Percentiles rank a stretch among this genome's conserved stretches.
phyloP scores from a whole-genome alignment of 108 stramenopile species.

The Fistulifera pelliculosa region DNA sequence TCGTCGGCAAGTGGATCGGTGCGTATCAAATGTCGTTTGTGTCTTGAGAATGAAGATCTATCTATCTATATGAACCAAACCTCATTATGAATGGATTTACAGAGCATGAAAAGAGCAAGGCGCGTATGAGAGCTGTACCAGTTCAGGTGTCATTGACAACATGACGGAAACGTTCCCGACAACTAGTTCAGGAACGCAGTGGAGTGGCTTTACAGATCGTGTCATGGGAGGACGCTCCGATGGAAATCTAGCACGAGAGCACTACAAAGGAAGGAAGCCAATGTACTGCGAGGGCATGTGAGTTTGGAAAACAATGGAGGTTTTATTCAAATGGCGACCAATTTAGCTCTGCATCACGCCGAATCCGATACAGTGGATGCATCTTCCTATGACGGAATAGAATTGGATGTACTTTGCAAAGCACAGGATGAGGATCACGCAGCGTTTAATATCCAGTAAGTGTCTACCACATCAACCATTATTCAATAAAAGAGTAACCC shows the following conservation, averaged over 20 bases:
- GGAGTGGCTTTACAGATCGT: conserved; percentile 58
- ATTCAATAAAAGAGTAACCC: background rate
- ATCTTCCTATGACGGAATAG: conserved; percentile 54
- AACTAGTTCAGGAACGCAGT: conserved; percentile 61
- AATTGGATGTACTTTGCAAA: conserved; percentile 57
- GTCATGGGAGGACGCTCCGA: conserved; percentile 58
- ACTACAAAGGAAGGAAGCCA: conserved; percentile 20
- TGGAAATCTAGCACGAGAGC: conserved; percentile 24
- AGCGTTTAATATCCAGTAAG: conserved; percentile 70
- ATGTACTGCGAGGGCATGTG: conserved; percentile 52
- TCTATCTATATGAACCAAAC: too few relatives aligned
- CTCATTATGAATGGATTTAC: background rate
- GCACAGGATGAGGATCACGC: conserved; percentile 21
- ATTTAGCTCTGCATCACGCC: conserved; percentile 46
- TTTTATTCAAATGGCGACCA: conserved; percentile 77
- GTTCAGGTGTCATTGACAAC: conserved; percentile 64
- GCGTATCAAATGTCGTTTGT: background rate
- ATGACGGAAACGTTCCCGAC: conserved; percentile 63
- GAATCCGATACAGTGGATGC: conserved; percentile 46
- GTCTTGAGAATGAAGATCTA: background rate
- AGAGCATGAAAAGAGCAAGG: conserved; percentile 33
- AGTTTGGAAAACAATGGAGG: conserved; percentile 58
- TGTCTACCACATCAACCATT: background rate
- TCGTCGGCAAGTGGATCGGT: conserved; percentile 5
- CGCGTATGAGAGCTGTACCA: conserved; percentile 39